Base-by-base conservation (phyloP, 768 basidiomycete genomes). In the Collybia nuda region DNA sequence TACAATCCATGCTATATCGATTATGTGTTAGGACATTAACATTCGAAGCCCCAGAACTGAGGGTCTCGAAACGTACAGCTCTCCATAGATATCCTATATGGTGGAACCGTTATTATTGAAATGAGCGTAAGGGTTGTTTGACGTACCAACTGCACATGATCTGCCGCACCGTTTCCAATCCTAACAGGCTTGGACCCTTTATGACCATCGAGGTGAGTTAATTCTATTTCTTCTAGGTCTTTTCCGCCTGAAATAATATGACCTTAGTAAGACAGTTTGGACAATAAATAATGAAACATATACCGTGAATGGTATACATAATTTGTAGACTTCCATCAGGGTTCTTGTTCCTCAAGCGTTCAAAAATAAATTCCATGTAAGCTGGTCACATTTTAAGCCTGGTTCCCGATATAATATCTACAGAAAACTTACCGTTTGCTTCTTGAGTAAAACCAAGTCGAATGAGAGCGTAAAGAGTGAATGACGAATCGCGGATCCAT, bases 231-330 rank as follows among this genome's bases (percentile, higher is more conserved):
- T 55, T 89, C 85, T 5, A 98, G 70, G 42, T 92, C 88, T 71
- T 90, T 86, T 35, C 83, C 77, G 18, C 85, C 84, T 85, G 46
- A n/a, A 39, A 35, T 39, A 6, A 14, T 37, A 26, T 9, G 14
- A 14, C 9, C 7, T 26, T 7, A 39, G 24, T 26, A 18, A 19
- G n/a, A 18, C 12, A 3, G 17, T 11, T 14, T 32, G 26, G 35
- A n/a, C 24, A 24, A 36, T 17, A n/a, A 35, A 36, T 44, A 24
- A 35, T 26, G 18, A 24, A 19, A 40, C 3, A 21, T 40, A 54
- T 60, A 79, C 93, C 93, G 50, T 96, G 93, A 48, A 97, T 98
- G 24, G 92, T 96, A 63, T 95, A 95, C 94, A 98, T 93, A 60
- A 96, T 98, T 65, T 98, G 93, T 19, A 98, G 67, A 38, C 90